Evolutionary conservation across 495 filamentous ascomycete genomes (phyloP).

Genomic region (Pseudevernia furfuracea): DNA sequence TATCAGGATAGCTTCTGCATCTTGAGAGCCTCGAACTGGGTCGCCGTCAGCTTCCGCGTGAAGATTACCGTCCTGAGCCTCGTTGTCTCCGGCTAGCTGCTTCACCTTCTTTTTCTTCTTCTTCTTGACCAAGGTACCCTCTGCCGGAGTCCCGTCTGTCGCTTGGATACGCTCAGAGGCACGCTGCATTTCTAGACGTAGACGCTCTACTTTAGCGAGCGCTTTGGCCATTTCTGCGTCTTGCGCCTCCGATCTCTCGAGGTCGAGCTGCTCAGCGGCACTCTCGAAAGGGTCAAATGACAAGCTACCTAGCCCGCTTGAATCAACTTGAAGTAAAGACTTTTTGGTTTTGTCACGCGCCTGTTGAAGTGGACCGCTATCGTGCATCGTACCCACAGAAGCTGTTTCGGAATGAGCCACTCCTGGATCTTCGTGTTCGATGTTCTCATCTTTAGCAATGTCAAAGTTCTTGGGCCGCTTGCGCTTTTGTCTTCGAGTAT

Average conservation of each 20-base stretch:
- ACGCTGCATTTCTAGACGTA: conserved; percentile 85
- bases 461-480: conserved; percentile 43
- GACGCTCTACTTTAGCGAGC: conserved; percentile 74
- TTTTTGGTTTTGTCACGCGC: conserved; percentile 37
- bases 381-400: neutral
- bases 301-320: conserved; percentile 62
- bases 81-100: conserved; percentile 17
- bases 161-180: conserved; percentile 70
- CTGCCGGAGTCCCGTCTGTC: conserved; percentile 58
- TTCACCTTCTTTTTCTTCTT: conserved; percentile 55
- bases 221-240: conserved; percentile 80
- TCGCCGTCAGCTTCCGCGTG: neutral
- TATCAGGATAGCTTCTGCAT: conserved; percentile 2
- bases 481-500: conserved; percentile 20
- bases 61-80: conserved; percentile 9
- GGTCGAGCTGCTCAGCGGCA: conserved; percentile 33
- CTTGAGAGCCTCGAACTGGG: conserved; percentile 13
- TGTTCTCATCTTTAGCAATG: conserved; percentile 55
- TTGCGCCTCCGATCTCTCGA: conserved; percentile 51
- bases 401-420: conserved; percentile 1
- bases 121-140: conserved; percentile 69
- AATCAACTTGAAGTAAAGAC: conserved; percentile 72
- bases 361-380: neutral
- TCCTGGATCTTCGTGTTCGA: conserved; percentile 29
- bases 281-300: conserved; percentile 49